phyloP scores from a whole-genome alignment of 2,329 filamentous ascomycete species.

The Huntiella moniliformis region DNA sequence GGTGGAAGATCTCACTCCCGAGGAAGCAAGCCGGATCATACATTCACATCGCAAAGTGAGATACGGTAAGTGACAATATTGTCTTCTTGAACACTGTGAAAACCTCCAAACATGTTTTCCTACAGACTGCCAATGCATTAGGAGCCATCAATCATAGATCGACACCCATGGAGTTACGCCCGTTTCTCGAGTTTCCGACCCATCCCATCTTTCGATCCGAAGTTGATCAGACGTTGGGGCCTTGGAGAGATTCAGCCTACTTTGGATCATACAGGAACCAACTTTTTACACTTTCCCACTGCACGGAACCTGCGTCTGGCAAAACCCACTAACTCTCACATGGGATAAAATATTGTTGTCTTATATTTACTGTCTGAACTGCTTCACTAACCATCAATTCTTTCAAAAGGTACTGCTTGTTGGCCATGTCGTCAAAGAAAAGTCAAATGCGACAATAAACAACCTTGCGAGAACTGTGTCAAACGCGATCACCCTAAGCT shows the following conservation, averaged over 20 bases:
- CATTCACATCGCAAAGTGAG: conserved; percentile 51
- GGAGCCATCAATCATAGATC: background rate
- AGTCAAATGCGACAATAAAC: conserved; percentile 51
- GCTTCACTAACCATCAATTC: background rate
- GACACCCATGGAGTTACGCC: background rate
- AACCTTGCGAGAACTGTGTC: conserved; percentile 49
- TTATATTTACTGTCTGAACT: background rate
- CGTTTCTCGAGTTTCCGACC: background rate
- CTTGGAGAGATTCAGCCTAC: no score
- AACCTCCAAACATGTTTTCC: no score
- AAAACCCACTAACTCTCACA: no score
- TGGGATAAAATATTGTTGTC: background rate
- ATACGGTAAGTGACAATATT: conserved; percentile 33
- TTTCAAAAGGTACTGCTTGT: conserved; percentile 35
- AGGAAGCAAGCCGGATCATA: conserved; percentile 49
- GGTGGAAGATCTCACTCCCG: conserved; percentile 40
- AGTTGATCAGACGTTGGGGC: no score
- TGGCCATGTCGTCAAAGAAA: conserved; percentile 51
- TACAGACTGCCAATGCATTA: no score
- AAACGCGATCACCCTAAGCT: conserved; percentile 46
- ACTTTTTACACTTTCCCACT: no score
- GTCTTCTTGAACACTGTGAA: no score
- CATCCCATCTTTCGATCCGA: no score
- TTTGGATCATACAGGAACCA: no score
- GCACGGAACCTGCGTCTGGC: no score